These are phyloP conservation scores for Acacia crassicarpa DNA, from an alignment of 306 rosid species.

Conservation along the genomic window DNA sequence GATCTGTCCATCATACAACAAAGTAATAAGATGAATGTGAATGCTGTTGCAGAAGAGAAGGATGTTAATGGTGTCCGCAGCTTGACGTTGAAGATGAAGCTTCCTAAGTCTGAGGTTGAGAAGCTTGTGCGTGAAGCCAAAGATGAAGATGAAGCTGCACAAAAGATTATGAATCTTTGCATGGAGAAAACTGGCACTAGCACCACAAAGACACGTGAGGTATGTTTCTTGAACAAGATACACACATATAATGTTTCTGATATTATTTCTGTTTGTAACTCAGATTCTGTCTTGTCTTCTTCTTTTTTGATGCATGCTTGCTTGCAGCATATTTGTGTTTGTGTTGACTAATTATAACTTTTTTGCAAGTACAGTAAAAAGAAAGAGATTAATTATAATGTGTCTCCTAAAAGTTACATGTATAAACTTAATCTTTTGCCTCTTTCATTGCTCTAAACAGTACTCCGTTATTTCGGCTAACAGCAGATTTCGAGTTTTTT, in stretches of 20 bases:
- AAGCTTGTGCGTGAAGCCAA: conserved; percentile 60
- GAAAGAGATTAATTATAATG: neutral
- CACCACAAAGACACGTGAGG: conserved; percentile 46
- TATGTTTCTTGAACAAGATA: neutral
- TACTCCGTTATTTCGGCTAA: neutral
- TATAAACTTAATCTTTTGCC: neutral
- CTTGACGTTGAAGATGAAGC: conserved; percentile 64
- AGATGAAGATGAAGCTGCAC: conserved; percentile 65
- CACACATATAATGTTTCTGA: neutral
- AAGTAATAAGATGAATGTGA: conserved; percentile 20
- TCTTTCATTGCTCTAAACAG: neutral
- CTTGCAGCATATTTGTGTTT: neutral
- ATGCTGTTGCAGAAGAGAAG: conserved; percentile 12
- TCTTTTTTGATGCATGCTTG: neutral
- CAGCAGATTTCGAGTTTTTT: neutral
- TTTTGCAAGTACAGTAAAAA: neutral
- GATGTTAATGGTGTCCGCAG: conserved; percentile 22
- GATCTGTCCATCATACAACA: conserved; percentile 67
- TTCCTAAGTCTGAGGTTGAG: conserved; percentile 77
- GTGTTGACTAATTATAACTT: neutral
- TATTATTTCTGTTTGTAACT: neutral
- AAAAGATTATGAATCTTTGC: conserved; percentile 68
- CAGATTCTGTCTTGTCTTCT: neutral
- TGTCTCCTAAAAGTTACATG: neutral
- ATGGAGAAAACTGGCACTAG: conserved; percentile 21